Conservation (phyloP, 371 early-diverging fungal genomes). For the Cokeromyces recurvatus region DNA sequence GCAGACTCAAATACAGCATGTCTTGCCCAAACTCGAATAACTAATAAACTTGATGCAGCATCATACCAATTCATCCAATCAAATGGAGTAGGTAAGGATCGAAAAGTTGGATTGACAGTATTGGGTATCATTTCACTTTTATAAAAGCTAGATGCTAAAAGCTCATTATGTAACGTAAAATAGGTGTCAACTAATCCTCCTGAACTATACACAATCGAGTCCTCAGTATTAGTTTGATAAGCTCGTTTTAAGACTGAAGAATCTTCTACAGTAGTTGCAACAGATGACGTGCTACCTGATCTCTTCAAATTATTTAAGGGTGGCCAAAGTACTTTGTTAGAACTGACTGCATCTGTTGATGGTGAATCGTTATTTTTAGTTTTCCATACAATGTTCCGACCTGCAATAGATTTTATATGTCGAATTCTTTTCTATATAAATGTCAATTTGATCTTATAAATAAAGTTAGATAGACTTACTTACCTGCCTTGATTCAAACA, state of each 20-base stretch:
- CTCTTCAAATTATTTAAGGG: constrained; percentile 14
- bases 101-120: constrained; percentile 37
- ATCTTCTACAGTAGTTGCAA: constrained; percentile 34
- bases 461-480: not conserved
- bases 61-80: constrained; percentile 33
- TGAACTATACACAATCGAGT: no score
- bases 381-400: constrained; percentile 38
- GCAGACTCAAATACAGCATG: constrained; percentile 41
- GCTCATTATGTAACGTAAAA: constrained; percentile 21
- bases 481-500: constrained; percentile 10
- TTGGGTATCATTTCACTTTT: constrained; percentile 41
- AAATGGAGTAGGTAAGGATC: constrained; percentile 19
- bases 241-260: constrained; percentile 38
- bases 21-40: constrained; percentile 45
- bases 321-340: not conserved
- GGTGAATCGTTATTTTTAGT: not conserved
- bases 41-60: constrained; percentile 24
- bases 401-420: constrained; percentile 34
- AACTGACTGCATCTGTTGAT: not conserved
- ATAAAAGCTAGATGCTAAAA: constrained; percentile 16
- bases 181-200: constrained; percentile 27
- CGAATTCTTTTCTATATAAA: constrained; percentile 42
- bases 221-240: constrained; percentile 17
- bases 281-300: constrained; percentile 30
- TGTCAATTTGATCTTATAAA: not conserved